Evolutionary conservation across 2,329 filamentous ascomycete species (phyloP), one percentile per base, ranked within the genome.

Genomic region (Cladosporium sp.): DNA sequence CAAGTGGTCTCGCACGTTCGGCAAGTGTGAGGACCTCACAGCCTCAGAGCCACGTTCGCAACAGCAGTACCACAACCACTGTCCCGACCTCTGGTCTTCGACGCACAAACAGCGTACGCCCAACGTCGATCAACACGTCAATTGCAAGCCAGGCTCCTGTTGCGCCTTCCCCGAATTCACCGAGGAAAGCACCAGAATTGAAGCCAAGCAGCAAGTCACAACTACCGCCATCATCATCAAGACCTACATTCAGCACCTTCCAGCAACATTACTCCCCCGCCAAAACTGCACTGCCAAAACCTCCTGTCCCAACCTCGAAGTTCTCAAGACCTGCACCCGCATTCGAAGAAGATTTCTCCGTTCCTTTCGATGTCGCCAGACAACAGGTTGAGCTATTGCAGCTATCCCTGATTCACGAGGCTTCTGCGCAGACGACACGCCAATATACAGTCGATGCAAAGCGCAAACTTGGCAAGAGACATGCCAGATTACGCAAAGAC

Each of bases 221-320:
- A 21, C 76, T 78, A n/a, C 77, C 79, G 30, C 67, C 70, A 26
- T 69, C 71, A 8, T 41, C 38, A 24, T 66, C 71, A 3, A 83
- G 84, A 10, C 86, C 87, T 0, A 79, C 83, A 57, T 90, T 90
- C 76, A 85, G 82, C 58, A 89, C 85, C 0, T 83, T 86, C 47
- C 88, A 90, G 70, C 88, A 90, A 70, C 87, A 90, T 77, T 90
- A 86, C 78, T 88, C 86, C 32, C 88, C 89, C 0, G 85, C 85
- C 54, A 90, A 90, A 72, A 81, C 80, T 4, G 78, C 82, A 10
- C 83, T 85, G 0, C 86, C 88, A 0, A 91, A 90, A 68, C 86
- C 88, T 5, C 80, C 86, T n/a, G 85, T 77, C 14, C 76, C 76
- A 4, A 55, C 61, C 0, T 64, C 61, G 6, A 54, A 54, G 18